Base-by-base conservation (phyloP, 1,284 basidiomycete genomes). In the Ceratobasidium sp. region DNA sequence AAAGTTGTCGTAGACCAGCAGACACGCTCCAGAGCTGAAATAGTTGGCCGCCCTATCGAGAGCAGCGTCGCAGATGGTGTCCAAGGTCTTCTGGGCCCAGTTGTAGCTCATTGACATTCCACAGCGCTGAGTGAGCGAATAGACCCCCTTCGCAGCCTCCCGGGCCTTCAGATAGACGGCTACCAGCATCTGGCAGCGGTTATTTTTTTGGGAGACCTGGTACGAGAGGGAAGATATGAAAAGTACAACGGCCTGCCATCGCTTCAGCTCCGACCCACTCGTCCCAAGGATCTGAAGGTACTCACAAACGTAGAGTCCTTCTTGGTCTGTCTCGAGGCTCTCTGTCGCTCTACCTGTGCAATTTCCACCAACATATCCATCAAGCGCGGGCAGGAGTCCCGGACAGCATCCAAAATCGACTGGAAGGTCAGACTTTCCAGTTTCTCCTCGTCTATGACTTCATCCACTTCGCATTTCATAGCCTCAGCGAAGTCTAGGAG, bases 191-290 rank as follows among this genome's bases (percentile, higher is more conserved):
- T 62, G 59, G 4, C 7, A 7, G 7, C 59, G 59, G 33, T 62
- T 62, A 20, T 62, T 62, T 7, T 9, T 4, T 26, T 62, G 59
- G 59, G 59, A 62, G 15, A 62, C 59, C 33, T 62, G 59, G 44
- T 46, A 46, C 44, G 44, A 46, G 44, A 46, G 44, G 5, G 44
- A 5, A 46, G 44, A 46, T 5, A 62, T 62, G 26, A 62, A 62
- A 3, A 33, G 4, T 4, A 62, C 59, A 5, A 62, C 26, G 28
- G 23, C 9, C 9, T 62, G 4, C 59, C 7, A 15, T 62, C 20
- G 13, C n/a, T n/a, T n/a, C n/a, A n/a, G n/a, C n/a, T n/a, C n/a
- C n/a, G n/a, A n/a, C n/a, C n/a, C n/a, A n/a, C n/a, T n/a, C n/a
- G n/a, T n/a, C n/a, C n/a, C n/a, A n/a, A n/a, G n/a, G n/a, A n/a